Evolutionary conservation across 768 basidiomycete genomes (phyloP).

Genomic region (Tulasnella calospora): DNA sequence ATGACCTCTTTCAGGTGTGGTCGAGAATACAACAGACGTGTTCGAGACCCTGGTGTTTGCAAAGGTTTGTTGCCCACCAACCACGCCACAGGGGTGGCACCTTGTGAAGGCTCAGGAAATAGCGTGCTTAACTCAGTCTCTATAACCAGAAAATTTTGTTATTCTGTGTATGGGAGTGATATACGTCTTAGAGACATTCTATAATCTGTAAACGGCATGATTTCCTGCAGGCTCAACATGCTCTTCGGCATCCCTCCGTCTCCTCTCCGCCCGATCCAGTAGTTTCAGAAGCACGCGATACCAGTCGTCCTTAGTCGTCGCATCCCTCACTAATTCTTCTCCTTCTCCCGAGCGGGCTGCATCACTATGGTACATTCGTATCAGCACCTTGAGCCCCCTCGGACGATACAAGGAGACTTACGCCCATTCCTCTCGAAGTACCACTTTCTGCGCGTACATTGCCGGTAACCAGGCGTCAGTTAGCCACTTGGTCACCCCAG

Average conservation of each 20-base stretch:
- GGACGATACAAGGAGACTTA: neutral
- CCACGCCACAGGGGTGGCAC: neutral
- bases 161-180: too few species aligned
- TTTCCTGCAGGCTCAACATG: neutral
- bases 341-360: neutral
- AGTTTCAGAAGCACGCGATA: neutral
- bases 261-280: constrained; percentile 3
- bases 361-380: neutral
- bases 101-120: neutral
- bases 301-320: neutral
- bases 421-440: constrained; percentile 55
- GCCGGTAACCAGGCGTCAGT: constrained; percentile 51
- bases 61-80: neutral
- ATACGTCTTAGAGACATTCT: neutral
- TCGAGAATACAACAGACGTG: constrained; percentile 8
- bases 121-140: too few species aligned
- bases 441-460: constrained; percentile 46
- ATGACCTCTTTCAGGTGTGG: constrained; percentile 7
- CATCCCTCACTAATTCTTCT: neutral
- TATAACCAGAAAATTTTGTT: too few species aligned
- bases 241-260: neutral
- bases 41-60: neutral
- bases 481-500: constrained; percentile 40
- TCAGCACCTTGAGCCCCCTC: neutral
- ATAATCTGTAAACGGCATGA: neutral